A percentile compares a stretch with the other conserved stretches of the same genome.
These are phyloP conservation scores for Stylonectria norvegica DNA, from an alignment of 2,329 filamentous ascomycete genomes.

Conservation along the genomic window DNA sequence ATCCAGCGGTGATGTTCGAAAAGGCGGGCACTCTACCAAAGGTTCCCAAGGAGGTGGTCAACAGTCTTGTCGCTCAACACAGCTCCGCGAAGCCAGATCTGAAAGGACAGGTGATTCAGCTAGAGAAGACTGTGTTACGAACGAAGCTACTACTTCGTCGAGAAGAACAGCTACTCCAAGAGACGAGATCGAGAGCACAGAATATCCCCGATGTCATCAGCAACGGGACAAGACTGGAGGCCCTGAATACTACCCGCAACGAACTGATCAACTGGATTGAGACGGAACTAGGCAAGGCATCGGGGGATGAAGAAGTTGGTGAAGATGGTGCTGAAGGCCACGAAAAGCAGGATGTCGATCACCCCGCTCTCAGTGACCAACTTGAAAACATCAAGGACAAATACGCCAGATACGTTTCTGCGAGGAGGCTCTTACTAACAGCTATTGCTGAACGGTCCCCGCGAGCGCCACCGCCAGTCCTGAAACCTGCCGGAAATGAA, in stretches of 20 bases:
- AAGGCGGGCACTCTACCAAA: conserved; percentile 43
- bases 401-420: conserved; percentile 51
- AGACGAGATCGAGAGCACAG: conserved; percentile 40
- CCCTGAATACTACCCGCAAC: conserved; percentile 53
- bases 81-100: conserved; percentile 40
- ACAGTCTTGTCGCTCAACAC: conserved; percentile 45
- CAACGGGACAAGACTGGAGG: conserved; percentile 45
- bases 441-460: conserved; percentile 35
- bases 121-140: conserved; percentile 58
- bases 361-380: conserved; percentile 34
- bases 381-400: conserved; percentile 50
- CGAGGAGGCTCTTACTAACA: conserved; percentile 47
- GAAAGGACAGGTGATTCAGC: conserved; percentile 44
- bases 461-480: conserved; percentile 23
- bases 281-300: conserved; percentile 54
- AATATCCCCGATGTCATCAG: conserved; percentile 36
- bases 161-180: conserved; percentile 54
- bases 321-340: conserved; percentile 22
- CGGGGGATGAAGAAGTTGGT: conserved; percentile 34
- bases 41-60: conserved; percentile 51
- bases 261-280: conserved; percentile 66
- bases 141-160: conserved; percentile 55
- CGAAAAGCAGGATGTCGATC: conserved; percentile 22
- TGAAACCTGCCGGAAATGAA: conserved; percentile 10
- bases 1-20: conserved; percentile 46